Evolutionary conservation across 2,329 filamentous ascomycete species (phyloP).

Genomic region (Colletotrichum filicis): DNA sequence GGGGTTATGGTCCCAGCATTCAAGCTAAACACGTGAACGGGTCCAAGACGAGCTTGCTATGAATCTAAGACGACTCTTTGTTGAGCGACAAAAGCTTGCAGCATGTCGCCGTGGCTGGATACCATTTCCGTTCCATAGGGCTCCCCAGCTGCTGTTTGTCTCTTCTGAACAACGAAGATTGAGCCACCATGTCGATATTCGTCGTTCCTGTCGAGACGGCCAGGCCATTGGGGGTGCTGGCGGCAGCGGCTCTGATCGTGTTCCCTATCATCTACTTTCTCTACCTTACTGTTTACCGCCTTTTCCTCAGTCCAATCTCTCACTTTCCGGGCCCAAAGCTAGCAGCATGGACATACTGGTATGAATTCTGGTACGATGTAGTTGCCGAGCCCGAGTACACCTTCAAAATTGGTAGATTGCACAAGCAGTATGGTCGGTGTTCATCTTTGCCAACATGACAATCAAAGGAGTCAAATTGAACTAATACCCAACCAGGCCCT

Average conservation of each 20-base stretch:
- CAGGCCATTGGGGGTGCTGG: neutral
- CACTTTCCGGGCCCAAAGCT: conserved; percentile 39
- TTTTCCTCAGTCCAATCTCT: conserved; percentile 37
- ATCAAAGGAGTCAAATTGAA: neutral
- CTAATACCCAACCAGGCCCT: neutral
- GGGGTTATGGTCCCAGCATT: too few species aligned
- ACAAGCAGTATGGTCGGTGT: neutral
- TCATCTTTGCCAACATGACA: neutral
- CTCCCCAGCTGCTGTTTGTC: too few species aligned
- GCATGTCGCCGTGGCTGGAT: too few species aligned
- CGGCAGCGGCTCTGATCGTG: neutral
- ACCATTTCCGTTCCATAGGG: too few species aligned
- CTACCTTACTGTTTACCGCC: conserved; percentile 34
- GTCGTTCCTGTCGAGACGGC: too few species aligned
- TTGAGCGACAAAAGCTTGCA: too few species aligned
- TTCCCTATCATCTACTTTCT: neutral
- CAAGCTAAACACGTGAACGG: too few species aligned
- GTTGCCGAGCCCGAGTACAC: neutral
- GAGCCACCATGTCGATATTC: too few species aligned
- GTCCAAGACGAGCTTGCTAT: too few species aligned
- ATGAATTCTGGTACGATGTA: conserved; percentile 5
- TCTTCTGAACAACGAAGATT: too few species aligned
- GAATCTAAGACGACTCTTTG: too few species aligned
- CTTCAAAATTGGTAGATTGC: neutral
- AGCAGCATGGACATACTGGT: conserved; percentile 34